Conservation (phyloP, 2,329 filamentous ascomycete genomes). For the Fusarium illudens region DNA sequence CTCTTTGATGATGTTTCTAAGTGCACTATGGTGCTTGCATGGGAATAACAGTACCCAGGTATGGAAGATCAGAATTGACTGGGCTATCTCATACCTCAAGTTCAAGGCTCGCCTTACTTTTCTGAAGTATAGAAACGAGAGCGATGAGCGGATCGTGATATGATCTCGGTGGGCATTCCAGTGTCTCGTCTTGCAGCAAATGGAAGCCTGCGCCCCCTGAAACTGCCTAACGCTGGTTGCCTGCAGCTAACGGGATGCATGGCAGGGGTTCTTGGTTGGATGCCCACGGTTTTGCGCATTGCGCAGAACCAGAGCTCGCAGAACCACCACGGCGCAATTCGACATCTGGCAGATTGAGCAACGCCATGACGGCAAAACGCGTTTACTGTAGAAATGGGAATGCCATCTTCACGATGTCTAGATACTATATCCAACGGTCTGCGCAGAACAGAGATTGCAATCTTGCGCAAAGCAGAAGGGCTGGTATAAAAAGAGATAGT, state of each 20-base stretch:
- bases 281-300: conserved; percentile 4
- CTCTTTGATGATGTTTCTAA: background rate
- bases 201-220: background rate
- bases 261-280: background rate
- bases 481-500: background rate
- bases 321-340: conserved; percentile 4
- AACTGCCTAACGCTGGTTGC: background rate
- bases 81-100: too few relatives aligned
- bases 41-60: too few relatives aligned
- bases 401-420: background rate
- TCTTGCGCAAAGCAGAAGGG: background rate
- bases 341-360: background rate
- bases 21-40: background rate
- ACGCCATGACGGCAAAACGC: background rate
- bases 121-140: too few relatives aligned
- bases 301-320: conserved; percentile 9
- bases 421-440: background rate
- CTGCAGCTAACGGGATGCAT: background rate
- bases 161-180: background rate
- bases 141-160: background rate
- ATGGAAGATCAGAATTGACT: too few relatives aligned
- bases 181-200: background rate
- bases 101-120: too few relatives aligned
- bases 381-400: background rate
- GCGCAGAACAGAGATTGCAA: background rate